These are phyloP conservation scores for Platanus orientalis DNA, from an alignment of 164 flowering plant species.

Conservation along the genomic window DNA sequence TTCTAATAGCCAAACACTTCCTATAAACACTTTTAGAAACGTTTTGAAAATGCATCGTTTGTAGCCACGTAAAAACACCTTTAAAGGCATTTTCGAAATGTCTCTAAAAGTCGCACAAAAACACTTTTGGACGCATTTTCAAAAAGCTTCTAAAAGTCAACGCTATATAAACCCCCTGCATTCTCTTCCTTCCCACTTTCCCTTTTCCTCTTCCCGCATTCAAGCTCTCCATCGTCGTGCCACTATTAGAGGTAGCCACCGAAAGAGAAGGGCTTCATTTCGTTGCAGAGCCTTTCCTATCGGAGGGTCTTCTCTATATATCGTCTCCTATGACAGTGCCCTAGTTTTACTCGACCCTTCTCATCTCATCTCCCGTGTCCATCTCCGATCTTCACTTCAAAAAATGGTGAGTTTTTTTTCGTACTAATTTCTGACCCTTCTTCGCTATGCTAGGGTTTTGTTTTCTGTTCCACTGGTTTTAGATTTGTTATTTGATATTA, in stretches of 20 bases:
- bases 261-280: neutral
- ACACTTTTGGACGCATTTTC: too few species aligned
- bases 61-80: too few species aligned
- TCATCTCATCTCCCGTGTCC: constrained; percentile 7
- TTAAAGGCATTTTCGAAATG: too few species aligned
- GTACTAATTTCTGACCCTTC: neutral
- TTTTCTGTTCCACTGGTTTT: constrained; percentile 2
- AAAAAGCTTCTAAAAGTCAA: too few species aligned
- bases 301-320: constrained; percentile 2
- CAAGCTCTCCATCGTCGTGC: neutral
- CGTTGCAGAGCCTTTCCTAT: constrained; percentile 1
- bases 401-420: constrained; percentile 18
- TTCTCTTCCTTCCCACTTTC: too few species aligned
- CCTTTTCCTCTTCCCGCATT: too few species aligned
- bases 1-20: too few species aligned
- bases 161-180: too few species aligned
- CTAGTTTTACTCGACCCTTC: constrained; percentile 16
- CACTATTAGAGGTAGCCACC: constrained; percentile 4
- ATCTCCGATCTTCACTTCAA: constrained; percentile 7
- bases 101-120: too few species aligned
- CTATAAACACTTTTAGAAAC: too few species aligned
- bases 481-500: neutral
- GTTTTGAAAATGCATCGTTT: too few species aligned
- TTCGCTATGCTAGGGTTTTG: neutral
- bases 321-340: constrained; percentile 7